Percentiles rank a stretch among this genome's conserved stretches.
These are phyloP conservation scores for Collybia nuda DNA, from an alignment of 768 basidiomycete species.

Conservation along the genomic window DNA sequence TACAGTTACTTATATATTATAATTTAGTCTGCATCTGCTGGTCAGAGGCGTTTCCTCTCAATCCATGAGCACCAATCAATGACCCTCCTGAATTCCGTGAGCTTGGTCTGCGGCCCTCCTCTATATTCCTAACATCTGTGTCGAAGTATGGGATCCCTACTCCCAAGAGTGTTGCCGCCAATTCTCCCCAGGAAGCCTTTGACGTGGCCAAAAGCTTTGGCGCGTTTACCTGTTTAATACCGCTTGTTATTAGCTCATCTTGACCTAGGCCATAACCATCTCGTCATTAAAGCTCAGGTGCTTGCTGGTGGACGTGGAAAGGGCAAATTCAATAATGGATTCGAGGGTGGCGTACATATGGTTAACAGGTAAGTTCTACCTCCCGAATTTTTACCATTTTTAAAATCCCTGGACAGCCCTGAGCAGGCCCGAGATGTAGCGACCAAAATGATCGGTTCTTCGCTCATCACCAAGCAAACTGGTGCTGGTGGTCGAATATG, in stretches of 20 bases:
- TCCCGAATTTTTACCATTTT: not conserved
- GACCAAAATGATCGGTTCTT: slow-evolving; percentile 89
- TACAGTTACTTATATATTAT: slow-evolving; percentile 7
- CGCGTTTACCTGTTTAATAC: slow-evolving; percentile 28
- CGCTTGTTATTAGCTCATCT: slow-evolving; percentile 2
- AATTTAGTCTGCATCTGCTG: slow-evolving; percentile 62
- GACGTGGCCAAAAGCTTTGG: slow-evolving; percentile 89
- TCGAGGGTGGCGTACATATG: slow-evolving; percentile 97
- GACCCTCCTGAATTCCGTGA: slow-evolving; percentile 88
- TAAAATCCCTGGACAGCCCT: slow-evolving; percentile 47
- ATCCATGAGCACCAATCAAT: slow-evolving; percentile 99
- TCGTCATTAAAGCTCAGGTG: slow-evolving; percentile 99
- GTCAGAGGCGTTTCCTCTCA: slow-evolving; percentile 89
- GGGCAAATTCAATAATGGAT: slow-evolving; percentile 93
- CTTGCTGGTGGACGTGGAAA: slow-evolving; percentile 98
- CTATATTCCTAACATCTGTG: not conserved
- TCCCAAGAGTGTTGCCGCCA: slow-evolving; percentile 87
- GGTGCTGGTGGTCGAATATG: slow-evolving; percentile 90
- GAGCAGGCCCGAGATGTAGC: slow-evolving; percentile 88
- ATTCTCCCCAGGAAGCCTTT: slow-evolving; percentile 86
- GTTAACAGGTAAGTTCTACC: slow-evolving; percentile 65
- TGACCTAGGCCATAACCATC: slow-evolving; percentile 61
- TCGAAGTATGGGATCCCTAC: slow-evolving; percentile 91
- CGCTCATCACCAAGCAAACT: slow-evolving; percentile 98
- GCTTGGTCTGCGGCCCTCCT: slow-evolving; percentile 14